Evolutionary conservation across 2,329 filamentous ascomycete genomes (phyloP).

Genomic region (Colletotrichum camelliae): DNA sequence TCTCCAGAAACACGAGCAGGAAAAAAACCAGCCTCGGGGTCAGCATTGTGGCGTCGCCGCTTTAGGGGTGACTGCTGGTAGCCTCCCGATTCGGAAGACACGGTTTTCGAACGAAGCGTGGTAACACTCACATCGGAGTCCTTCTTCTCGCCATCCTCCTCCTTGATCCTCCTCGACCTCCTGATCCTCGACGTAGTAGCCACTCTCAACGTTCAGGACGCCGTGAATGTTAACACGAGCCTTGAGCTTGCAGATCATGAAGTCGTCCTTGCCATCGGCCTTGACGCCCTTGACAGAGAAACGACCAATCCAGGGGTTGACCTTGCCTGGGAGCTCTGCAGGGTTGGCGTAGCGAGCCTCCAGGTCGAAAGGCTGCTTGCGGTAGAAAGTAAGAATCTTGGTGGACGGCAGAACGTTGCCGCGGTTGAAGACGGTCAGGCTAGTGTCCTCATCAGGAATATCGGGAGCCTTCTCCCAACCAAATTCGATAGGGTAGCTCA

Average conservation of each 20-base stretch:
- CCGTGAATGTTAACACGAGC: constrained; percentile 96
- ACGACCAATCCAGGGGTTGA: constrained; percentile 92
- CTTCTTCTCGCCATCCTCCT: constrained; percentile 62
- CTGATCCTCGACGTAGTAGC: constrained; percentile 97
- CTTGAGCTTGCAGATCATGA: constrained; percentile 99
- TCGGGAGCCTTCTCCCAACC: constrained; percentile 98
- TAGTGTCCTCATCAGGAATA: constrained; percentile 98
- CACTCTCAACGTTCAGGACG: constrained; percentile 93
- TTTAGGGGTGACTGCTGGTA: background rate
- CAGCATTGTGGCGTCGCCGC: background rate
- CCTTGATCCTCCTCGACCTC: constrained; percentile 94
- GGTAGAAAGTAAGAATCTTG: constrained; percentile 99
- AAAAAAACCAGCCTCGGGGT: background rate
- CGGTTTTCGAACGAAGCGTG: constrained; percentile 5
- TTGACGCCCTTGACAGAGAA: constrained; percentile 99
- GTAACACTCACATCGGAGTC: constrained; percentile 73
- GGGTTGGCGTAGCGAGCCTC: constrained; percentile 94
- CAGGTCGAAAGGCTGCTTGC: constrained; percentile 95
- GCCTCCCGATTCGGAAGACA: background rate
- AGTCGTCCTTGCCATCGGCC: constrained; percentile 90
- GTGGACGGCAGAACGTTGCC: constrained; percentile 97
- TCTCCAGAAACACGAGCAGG: background rate
- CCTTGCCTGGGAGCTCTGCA: constrained; percentile 85
- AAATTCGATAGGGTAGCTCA: constrained; percentile 98
- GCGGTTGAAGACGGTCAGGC: constrained; percentile 95